Evolutionary conservation across 2,329 filamentous ascomycete species (phyloP).

Genomic region (Berkeleyomyces rouxiae): DNA sequence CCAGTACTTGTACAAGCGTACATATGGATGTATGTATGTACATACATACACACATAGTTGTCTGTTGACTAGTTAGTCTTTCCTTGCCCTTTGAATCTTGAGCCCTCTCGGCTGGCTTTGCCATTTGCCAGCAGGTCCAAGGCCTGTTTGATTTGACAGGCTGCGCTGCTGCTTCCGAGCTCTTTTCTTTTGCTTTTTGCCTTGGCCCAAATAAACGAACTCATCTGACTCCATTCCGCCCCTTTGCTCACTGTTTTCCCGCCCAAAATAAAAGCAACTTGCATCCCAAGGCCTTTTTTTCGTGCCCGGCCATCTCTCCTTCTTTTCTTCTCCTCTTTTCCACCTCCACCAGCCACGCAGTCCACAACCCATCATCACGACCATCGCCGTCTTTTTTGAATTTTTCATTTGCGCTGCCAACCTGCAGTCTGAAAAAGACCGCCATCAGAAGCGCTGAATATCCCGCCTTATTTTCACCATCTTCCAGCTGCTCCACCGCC

Average conservation of each 20-base stretch:
- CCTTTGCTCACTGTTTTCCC: slow-evolving; percentile 11
- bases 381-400: slow-evolving; percentile 1
- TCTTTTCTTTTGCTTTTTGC: neutral
- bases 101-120: neutral
- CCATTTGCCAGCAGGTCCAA: neutral
- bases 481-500: neutral
- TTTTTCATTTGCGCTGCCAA: slow-evolving; percentile 10
- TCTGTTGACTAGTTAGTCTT: neutral
- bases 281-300: slow-evolving; percentile 10
- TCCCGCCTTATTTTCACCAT: neutral
- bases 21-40: neutral
- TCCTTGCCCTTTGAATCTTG: neutral
- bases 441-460: slow-evolving; percentile 8
- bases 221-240: slow-evolving; percentile 16
- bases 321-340: slow-evolving; percentile 7
- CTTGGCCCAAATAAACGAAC: slow-evolving; percentile 1
- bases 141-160: neutral
- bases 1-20: neutral
- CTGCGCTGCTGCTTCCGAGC: neutral
- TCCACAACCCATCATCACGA: neutral
- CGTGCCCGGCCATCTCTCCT: neutral
- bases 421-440: neutral
- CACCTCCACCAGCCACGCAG: neutral
- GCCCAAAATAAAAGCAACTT: slow-evolving; percentile 5
- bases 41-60: neutral